Evolutionary conservation across 805 yeast genomes (phyloP), one percentile per base, ranked within the genome.

Genomic region (Zygosaccharomyces rouxii): DNA sequence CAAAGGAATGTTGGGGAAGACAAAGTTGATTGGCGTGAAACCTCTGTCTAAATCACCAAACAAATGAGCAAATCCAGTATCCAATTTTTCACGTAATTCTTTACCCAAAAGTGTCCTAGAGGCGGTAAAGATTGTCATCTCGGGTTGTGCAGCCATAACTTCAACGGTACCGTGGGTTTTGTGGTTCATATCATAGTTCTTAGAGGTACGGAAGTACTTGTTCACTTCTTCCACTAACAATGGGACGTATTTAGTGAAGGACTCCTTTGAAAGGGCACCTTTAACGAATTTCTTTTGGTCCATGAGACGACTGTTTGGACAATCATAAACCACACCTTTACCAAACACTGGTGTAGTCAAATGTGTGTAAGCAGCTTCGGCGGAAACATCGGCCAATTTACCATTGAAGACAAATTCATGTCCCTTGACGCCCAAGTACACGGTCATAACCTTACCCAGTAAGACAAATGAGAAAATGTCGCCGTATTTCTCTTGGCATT

Each of bases 281-380:
- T 94, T 94, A 54, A 90, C 95, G 63, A 94, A 94, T 73, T 89
- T 94, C 80, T 94, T 94, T 71, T 94, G 99, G 68, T 94, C 99
- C 99, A 94, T 94, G 62, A 94, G 79, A 57, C 89, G 81, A 62
- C 81, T 72, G 72, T 94, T 94, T 54, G 99, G 89, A 71, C 97
- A 92, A 72, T 94, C 99, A 67, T 94, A 94, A 46, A 94, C 86
- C 47, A 94, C 99, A 62, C 98, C 99, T 63, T 89, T 82, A 60
- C 99, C 99, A 59, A 94, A 94, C 13, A 89, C 97, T 11, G 99
- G 99, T n/a, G 98, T 92, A n/a, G 99, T 94, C 70, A 94, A 77
- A 66, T 90, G 97, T 53, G 84, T 77, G 73, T 94, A 94, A 35
- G 97, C 98, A 42, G 86, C 97, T 68, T 94, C 98, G 42, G 99